These are phyloP conservation scores for Collybia mongolica DNA, from an alignment of 768 basidiomycete genomes.

Conservation along the genomic window DNA sequence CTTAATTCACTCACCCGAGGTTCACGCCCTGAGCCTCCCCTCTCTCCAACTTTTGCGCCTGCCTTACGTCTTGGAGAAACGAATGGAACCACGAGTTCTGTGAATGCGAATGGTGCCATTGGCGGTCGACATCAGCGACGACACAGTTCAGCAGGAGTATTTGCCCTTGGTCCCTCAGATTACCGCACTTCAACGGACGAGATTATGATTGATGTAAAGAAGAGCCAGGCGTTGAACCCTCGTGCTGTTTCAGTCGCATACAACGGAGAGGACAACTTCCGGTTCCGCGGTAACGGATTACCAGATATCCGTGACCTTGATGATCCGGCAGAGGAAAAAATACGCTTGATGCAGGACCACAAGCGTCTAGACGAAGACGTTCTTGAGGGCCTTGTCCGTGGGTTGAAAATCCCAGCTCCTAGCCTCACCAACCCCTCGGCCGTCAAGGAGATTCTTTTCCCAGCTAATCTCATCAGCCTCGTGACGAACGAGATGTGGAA, in stretches of 20 bases:
- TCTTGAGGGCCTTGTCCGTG: slow-evolving; percentile 83
- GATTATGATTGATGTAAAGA: slow-evolving; percentile 70
- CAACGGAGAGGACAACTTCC: slow-evolving; percentile 77
- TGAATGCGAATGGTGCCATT: slow-evolving; percentile 19
- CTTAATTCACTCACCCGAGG: slow-evolving; percentile 83
- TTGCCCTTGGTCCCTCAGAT: slow-evolving; percentile 56
- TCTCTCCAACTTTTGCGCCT: slow-evolving; percentile 87
- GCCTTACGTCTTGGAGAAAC: slow-evolving; percentile 56
- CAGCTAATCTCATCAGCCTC: slow-evolving; percentile 94
- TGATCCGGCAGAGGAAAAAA: slow-evolving; percentile 94
- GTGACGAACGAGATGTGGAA: slow-evolving; percentile 99
- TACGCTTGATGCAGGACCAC: slow-evolving; percentile 86
- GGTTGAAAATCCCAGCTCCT: slow-evolving; percentile 90
- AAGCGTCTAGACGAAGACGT: slow-evolving; percentile 93
- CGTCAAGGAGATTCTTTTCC: slow-evolving; percentile 97
- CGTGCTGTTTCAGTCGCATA: slow-evolving; percentile 89
- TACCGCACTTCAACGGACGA: slow-evolving; percentile 78
- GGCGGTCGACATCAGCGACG: slow-evolving; percentile 71
- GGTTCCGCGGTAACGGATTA: slow-evolving; percentile 61
- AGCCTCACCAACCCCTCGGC: slow-evolving; percentile 89
- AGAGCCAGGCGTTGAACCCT: slow-evolving; percentile 67
- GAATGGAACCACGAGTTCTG: slow-evolving; percentile 40
- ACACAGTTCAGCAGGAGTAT: slow-evolving; percentile 85
- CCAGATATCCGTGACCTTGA: slow-evolving; percentile 76
- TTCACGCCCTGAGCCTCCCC: slow-evolving; percentile 64